Percentiles rank a stretch among this genome's conserved stretches.
These are phyloP conservation scores for Aspergillus indologenus DNA, from an alignment of 495 filamentous ascomycete species.

Conservation along the genomic window DNA sequence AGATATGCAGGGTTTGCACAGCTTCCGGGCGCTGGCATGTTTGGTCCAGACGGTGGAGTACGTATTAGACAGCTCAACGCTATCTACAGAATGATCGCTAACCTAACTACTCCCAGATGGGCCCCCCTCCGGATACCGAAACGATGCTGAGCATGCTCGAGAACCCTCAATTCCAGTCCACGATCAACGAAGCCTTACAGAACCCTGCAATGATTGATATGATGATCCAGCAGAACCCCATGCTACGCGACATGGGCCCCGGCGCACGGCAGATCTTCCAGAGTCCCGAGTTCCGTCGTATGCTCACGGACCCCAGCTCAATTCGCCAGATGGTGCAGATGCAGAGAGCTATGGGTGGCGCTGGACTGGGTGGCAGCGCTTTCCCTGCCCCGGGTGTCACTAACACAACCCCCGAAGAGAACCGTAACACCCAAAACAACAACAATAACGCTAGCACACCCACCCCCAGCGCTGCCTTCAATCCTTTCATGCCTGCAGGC, in stretches of 20 bases:
- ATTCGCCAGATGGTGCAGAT: slow-evolving; percentile 77
- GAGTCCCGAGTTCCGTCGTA: slow-evolving; percentile 80
- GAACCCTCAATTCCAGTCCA: slow-evolving; percentile 76
- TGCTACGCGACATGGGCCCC: slow-evolving; percentile 79
- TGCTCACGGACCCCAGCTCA: slow-evolving; percentile 92
- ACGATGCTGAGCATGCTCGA: slow-evolving; percentile 78
- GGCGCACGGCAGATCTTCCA: slow-evolving; percentile 78
- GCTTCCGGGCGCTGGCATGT: slow-evolving; percentile 82
- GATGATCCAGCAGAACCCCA: slow-evolving; percentile 86
- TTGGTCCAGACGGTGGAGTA: slow-evolving; percentile 96
- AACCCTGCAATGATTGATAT: slow-evolving; percentile 90
- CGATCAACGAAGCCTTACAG: slow-evolving; percentile 88
- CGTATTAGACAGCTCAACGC: slow-evolving; percentile 35
- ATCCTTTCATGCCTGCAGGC: slow-evolving; percentile 42
- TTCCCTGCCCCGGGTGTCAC: slow-evolving; percentile 91
- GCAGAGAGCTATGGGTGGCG: slow-evolving; percentile 66
- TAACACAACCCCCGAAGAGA: slow-evolving; percentile 58
- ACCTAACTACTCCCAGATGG: slow-evolving; percentile 63
- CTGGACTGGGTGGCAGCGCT: slow-evolving; percentile 45
- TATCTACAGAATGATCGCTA: slow-evolving; percentile 13
- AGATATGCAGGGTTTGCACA: slow-evolving; percentile 90
- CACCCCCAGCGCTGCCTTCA: slow-evolving; percentile 21
- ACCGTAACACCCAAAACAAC: slow-evolving; percentile 40
- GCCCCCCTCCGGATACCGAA: slow-evolving; percentile 76
- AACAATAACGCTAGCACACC: slow-evolving; percentile 23